A percentile compares a stretch with the other conserved stretches of the same genome.
These are phyloP conservation scores for Cytidiella melzeri DNA, from an alignment of 768 basidiomycete genomes.

Conservation along the genomic window DNA sequence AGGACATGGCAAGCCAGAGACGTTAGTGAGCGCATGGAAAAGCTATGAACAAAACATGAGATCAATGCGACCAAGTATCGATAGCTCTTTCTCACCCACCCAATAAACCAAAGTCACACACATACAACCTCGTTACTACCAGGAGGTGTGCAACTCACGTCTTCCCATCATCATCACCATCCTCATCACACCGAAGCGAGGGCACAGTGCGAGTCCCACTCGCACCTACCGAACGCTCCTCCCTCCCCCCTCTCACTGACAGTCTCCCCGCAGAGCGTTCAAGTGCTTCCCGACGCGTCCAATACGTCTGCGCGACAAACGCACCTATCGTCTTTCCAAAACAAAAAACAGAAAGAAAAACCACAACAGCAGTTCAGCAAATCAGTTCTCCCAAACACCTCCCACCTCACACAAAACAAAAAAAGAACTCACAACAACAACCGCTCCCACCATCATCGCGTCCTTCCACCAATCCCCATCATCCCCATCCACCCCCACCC, in stretches of 20 bases:
- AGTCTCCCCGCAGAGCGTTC: neutral
- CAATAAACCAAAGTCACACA: too few species aligned
- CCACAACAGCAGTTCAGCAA: neutral
- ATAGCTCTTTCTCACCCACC: too few species aligned
- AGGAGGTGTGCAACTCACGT: neutral
- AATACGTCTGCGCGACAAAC: slow-evolving; percentile 22
- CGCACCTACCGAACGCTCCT: neutral
- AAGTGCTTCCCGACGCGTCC: slow-evolving; percentile 18
- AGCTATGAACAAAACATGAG: too few species aligned
- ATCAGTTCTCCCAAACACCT: too few species aligned
- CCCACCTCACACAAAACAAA: slow-evolving; percentile 6
- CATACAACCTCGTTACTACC: neutral
- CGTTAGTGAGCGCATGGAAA: too few species aligned
- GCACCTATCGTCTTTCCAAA: slow-evolving; percentile 17
- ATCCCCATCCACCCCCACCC: slow-evolving; percentile 48
- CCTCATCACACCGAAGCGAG: too few species aligned
- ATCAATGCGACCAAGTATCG: too few species aligned
- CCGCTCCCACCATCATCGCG: slow-evolving; percentile 47
- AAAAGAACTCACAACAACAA: slow-evolving; percentile 38
- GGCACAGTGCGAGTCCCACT: neutral
- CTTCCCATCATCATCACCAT: neutral
- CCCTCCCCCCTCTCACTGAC: neutral
- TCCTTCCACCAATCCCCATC: slow-evolving; percentile 74
- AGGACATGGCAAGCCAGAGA: too few species aligned
- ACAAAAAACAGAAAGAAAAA: neutral